Conservation (phyloP, 768 basidiomycete species). For the Coprinopsis cinerea region DNA sequence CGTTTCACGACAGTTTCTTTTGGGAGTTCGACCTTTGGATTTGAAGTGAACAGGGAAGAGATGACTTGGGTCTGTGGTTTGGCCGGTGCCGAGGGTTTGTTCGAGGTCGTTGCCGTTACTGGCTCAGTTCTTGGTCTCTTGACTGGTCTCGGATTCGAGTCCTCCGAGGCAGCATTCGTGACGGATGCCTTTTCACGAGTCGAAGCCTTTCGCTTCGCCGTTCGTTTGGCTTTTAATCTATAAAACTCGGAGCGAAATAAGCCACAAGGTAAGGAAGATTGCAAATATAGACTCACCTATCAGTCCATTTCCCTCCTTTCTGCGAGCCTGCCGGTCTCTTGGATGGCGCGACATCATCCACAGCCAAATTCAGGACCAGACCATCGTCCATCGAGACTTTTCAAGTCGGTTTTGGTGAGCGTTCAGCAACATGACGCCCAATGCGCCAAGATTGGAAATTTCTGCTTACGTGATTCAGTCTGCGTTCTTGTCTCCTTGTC, state of each 20-base stretch:
- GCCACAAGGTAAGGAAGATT: conserved; percentile 4
- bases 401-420: background rate
- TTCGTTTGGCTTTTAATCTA: conserved; percentile 73
- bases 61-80: conserved; percentile 55
- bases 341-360: conserved; percentile 25
- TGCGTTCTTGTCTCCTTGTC: conserved; percentile 4
- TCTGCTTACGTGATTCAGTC: conserved; percentile 8
- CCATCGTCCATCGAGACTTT: conserved; percentile 56
- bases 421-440: background rate
- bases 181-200: conserved; percentile 24
- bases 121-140: conserved; percentile 41
- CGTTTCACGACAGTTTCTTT: conserved; percentile 19
- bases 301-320: conserved; percentile 72
- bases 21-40: conserved; percentile 59
- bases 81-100: conserved; percentile 13
- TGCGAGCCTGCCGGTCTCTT: conserved; percentile 25
- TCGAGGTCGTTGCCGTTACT: conserved; percentile 5
- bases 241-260: conserved; percentile 14
- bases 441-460: conserved; percentile 1
- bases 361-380: conserved; percentile 67
- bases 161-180: conserved; percentile 3
- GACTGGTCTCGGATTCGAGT: conserved; percentile 31
- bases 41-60: conserved; percentile 85
- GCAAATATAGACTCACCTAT: conserved; percentile 45
- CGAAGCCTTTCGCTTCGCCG: conserved; percentile 51